Percentiles rank a stretch among this genome's conserved stretches.
Evolutionary conservation across 129 eudicot species (phyloP).

Genomic region (Lactuca saligna): DNA sequence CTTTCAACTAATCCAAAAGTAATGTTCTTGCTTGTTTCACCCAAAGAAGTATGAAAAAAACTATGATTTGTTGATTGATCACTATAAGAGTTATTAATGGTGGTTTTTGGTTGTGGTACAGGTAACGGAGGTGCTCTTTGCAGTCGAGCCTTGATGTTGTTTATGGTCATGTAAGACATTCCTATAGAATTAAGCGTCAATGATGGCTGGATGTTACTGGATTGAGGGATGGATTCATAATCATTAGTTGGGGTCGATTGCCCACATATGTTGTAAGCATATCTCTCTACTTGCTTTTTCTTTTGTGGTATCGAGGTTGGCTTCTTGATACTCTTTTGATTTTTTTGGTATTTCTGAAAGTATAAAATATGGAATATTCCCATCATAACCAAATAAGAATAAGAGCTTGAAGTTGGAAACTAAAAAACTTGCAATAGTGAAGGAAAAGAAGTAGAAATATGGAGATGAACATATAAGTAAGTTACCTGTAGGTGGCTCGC

Average conservation of each 20-base stretch:
- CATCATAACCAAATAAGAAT: neutral
- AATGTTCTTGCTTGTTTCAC: neutral
- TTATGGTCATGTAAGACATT: neutral
- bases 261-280: neutral
- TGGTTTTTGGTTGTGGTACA: neutral
- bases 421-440: neutral
- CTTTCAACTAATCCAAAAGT: neutral
- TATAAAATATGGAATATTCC: neutral
- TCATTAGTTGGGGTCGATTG: neutral
- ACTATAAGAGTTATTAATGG: neutral
- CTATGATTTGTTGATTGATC: neutral
- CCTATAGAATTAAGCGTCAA: conserved; percentile 1
- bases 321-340: neutral
- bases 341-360: conserved; percentile 13
- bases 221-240: neutral
- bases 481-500: conserved; percentile 32
- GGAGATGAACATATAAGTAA: too few relatives aligned
- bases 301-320: neutral
- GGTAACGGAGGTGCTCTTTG: neutral
- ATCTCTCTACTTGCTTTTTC: neutral
- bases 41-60: neutral
- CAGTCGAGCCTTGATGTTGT: conserved; percentile 11
- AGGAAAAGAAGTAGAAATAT: too few relatives aligned
- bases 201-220: neutral
- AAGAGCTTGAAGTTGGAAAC: neutral